Evolutionary conservation across 345 rosid species (phyloP).

Genomic region (Diplotaxis tenuifolia): DNA sequence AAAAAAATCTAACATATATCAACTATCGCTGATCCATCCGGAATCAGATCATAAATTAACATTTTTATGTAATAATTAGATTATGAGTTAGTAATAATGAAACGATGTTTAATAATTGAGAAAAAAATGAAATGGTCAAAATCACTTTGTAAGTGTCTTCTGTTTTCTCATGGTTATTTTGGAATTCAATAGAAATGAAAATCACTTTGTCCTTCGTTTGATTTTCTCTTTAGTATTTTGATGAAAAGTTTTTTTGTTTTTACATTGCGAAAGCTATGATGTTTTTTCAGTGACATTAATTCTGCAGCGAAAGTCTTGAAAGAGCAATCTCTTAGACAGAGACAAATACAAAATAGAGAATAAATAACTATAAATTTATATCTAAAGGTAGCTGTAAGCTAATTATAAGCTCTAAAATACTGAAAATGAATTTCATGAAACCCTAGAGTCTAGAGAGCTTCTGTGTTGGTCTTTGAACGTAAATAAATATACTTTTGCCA

Average conservation of each 20-base stretch:
- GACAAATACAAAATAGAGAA: not conserved
- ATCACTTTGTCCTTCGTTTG: not conserved
- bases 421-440: conserved; percentile 13
- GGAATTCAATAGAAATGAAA: not conserved
- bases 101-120: not conserved
- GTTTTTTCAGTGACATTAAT: not conserved
- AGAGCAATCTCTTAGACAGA: not conserved
- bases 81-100: not conserved
- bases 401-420: not conserved
- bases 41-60: not conserved
- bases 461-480: conserved; percentile 13
- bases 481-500: conserved; percentile 15
- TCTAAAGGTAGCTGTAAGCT: too few relatives aligned
- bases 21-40: too few relatives aligned
- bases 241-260: not conserved
- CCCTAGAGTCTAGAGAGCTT: conserved; percentile 30
- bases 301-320: not conserved
- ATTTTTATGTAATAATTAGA: not conserved
- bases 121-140: not conserved
- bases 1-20: too few relatives aligned
- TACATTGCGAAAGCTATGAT: not conserved
- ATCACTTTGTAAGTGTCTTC: not conserved
- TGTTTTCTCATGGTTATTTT: not conserved
- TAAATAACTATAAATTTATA: not conserved
- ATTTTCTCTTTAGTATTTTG: not conserved